Base-by-base conservation (phyloP, 2,329 filamentous ascomycete genomes). In the Fusarium albidum region DNA sequence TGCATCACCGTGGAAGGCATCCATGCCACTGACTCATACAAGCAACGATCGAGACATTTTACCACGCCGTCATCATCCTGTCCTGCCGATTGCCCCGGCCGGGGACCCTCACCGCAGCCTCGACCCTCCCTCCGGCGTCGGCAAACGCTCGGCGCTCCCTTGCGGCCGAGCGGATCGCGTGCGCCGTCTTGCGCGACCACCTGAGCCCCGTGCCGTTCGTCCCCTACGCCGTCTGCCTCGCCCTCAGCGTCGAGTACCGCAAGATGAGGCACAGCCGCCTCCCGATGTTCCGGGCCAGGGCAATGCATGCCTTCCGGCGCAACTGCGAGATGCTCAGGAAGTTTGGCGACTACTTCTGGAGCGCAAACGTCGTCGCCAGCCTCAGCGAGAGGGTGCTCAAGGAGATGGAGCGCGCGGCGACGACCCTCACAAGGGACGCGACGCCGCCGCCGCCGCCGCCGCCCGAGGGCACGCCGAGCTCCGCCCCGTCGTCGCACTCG, bases 1-100 rank as follows among this genome's bases (percentile, higher is more conserved):
- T 6, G 11, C 9, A 44, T 4, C 31, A 2, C 1, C 3, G 14
- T 9, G 10, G 6, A 5, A 38, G 1, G 9, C 17, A 5, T 6
- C 37, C 12, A n/a, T n/a, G 11, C 7, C 48, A 11, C 67, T 73
- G 39, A 74, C 49, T 25, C 21, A 2, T 4, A 6, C 6, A 31
- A 85, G 83, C 79, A 8, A 86, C 85, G 0, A 77, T 88, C 7
- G 85, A 88, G 59, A 79, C 82, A 1, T 79, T 88, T 13, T 88
- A 88, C 61, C 84, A 88, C 61, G 83, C 84, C 4, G 81, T 88
- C 7, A 81, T 83, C 29, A 86, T 88, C 9, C 72, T 88, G 3
- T 87, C 84, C 0, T 86, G 82, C 42, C 78, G 85, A n/a, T 76
- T 81, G 6, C 74, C 79, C 4, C 68, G 77, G 10, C 73, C 73